phyloP scores from a whole-genome alignment of 2,329 filamentous ascomycete genomes.

The Botrytis pseudocinerea region DNA sequence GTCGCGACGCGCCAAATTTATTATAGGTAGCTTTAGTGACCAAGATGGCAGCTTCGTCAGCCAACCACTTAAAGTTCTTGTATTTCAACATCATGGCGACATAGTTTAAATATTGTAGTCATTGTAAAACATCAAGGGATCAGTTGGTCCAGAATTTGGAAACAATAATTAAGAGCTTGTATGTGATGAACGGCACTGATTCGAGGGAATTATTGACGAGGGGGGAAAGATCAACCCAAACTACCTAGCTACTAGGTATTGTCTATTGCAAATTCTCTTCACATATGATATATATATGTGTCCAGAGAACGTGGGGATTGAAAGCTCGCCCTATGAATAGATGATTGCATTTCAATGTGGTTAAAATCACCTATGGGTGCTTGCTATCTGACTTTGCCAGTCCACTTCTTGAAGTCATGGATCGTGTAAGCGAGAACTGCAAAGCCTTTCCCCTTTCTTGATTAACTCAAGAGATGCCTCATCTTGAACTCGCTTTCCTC shows the following conservation, averaged over 20 bases:
- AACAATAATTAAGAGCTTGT: fast-evolving
- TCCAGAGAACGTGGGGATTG: neutral
- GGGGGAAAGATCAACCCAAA: neutral
- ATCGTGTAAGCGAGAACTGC: neutral
- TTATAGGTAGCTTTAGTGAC: neutral
- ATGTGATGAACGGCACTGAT: neutral
- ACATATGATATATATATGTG: neutral
- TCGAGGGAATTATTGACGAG: no score
- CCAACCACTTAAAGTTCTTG: constrained; percentile 1
- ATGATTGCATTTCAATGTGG: neutral
- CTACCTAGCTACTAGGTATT: neutral
- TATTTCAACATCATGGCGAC: neutral
- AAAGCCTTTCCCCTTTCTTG: neutral
- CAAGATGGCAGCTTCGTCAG: neutral
- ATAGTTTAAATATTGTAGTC: neutral
- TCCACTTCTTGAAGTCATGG: neutral
- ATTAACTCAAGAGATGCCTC: neutral
- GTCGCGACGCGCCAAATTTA: constrained; percentile 23
- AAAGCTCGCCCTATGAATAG: neutral
- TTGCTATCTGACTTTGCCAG: neutral
- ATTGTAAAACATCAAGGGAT: neutral
- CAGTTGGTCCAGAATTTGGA: neutral
- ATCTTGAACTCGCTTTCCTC: neutral
- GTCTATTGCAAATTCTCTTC: neutral
- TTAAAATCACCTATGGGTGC: neutral